Percentiles rank a stretch among this genome's conserved stretches.
Conservation (phyloP, 2,329 filamentous ascomycete genomes). For the Pseudogymnoascus sp. region DNA sequence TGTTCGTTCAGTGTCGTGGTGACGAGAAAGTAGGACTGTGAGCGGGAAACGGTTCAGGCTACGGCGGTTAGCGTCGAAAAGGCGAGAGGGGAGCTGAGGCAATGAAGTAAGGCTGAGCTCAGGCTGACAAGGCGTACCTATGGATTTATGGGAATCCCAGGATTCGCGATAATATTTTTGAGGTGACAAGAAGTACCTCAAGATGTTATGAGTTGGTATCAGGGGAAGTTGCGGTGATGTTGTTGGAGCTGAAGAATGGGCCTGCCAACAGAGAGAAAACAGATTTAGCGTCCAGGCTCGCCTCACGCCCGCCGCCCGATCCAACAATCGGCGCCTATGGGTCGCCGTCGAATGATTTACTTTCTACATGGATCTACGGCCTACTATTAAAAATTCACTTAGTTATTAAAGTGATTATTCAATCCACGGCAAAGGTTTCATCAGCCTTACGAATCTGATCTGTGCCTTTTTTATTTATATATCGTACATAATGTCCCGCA, state of each 20-base stretch:
- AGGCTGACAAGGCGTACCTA: slow-evolving; percentile 1
- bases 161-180: not conserved
- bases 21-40: slow-evolving; percentile 18
- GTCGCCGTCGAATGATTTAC: not conserved
- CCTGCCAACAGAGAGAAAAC: slow-evolving; percentile 6
- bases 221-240: slow-evolving; percentile 4
- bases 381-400: not conserved
- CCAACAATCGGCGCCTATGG: slow-evolving; percentile 3
- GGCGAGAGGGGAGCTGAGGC: slow-evolving; percentile 7
- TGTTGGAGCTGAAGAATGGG: slow-evolving; percentile 2
- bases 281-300: slow-evolving; percentile 9
- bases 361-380: slow-evolving; percentile 1
- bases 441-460: not conserved
- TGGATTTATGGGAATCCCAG: not conserved
- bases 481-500: slow-evolving; percentile 3
- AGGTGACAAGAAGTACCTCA: not conserved
- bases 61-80: slow-evolving; percentile 11
- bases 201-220: not conserved
- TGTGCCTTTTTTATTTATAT: not conserved
- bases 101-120: slow-evolving; percentile 6
- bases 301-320: not conserved
- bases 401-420: not conserved
- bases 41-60: slow-evolving; percentile 9
- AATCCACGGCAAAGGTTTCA: not conserved
- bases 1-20: slow-evolving; percentile 30